phyloP scores from a whole-genome alignment of 73 alveolate species.

The Paramecium caudatum region DNA sequence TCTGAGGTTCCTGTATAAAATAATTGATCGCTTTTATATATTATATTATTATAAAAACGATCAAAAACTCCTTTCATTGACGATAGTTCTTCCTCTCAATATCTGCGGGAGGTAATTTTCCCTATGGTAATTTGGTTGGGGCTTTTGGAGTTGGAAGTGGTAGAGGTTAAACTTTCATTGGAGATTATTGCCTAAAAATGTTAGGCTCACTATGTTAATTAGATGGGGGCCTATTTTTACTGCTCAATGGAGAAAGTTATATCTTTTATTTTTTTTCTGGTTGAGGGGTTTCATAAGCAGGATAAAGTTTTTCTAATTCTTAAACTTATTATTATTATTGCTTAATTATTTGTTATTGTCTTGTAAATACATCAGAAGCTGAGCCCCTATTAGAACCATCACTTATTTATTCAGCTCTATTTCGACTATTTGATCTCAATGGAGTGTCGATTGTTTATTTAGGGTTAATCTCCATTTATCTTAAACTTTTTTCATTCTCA shows the following conservation, averaged over 20 bases:
- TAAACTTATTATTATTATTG: background rate
- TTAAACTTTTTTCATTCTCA: constrained; percentile 41
- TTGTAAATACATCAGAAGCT: background rate
- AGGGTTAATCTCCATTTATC: constrained; percentile 41
- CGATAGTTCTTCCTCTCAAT: background rate
- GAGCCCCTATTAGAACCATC: background rate
- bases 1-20: background rate
- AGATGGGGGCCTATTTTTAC: background rate
- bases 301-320: constrained; percentile 5
- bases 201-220: background rate
- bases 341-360: background rate
- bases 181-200: constrained; percentile 34
- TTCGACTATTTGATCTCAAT: background rate
- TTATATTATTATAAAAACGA: constrained; percentile 2
- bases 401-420: background rate
- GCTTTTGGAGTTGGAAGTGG: background rate
- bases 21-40: background rate
- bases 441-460: background rate
- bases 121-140: background rate
- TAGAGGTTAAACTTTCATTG: background rate
- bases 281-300: background rate
- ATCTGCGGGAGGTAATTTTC: background rate
- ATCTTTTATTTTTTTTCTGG: background rate
- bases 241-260: background rate
- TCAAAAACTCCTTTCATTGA: background rate